phyloP scores from a whole-genome alignment of 75 land plant genomes.

The Pseudotsuga menziesii region DNA sequence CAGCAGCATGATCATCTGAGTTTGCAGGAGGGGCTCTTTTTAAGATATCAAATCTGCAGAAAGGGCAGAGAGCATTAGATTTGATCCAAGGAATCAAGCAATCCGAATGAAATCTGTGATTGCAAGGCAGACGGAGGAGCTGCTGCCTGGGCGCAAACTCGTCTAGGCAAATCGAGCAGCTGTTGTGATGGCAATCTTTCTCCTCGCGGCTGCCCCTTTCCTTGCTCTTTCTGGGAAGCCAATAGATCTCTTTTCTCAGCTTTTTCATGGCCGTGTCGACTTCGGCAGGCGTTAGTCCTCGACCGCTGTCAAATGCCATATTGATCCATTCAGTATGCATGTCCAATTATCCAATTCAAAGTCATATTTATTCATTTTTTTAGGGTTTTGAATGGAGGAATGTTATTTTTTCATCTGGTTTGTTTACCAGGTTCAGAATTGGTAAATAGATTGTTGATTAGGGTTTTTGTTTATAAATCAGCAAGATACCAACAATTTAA shows the following conservation, averaged over 20 bases:
- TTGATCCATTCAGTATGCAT: no score
- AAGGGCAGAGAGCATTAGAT: constrained; percentile 54
- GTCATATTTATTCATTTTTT: no score
- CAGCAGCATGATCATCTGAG: no score
- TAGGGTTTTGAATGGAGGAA: no score
- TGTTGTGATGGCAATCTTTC: constrained; percentile 23
- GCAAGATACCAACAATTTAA: no score
- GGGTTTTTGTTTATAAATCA: no score
- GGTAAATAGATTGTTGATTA: no score
- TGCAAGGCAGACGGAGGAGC: constrained; percentile 46
- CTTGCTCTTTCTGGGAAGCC: not conserved
- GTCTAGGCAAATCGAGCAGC: constrained; percentile 57
- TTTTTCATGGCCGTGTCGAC: constrained; percentile 22
- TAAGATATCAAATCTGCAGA: constrained; percentile 36
- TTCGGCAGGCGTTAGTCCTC: not conserved
- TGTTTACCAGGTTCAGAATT: no score
- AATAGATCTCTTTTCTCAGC: constrained; percentile 13
- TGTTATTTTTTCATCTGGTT: no score
- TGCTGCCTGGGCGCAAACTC: constrained; percentile 34
- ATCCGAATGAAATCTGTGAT: constrained; percentile 59
- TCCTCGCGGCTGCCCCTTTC: not conserved
- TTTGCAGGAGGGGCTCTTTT: constrained; percentile 1
- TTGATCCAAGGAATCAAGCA: constrained; percentile 60
- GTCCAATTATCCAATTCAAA: no score
- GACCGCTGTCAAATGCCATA: not conserved